phyloP scores from a whole-genome alignment of 2,329 filamentous ascomycete genomes.

The Chrysoporthe austroafricana region DNA sequence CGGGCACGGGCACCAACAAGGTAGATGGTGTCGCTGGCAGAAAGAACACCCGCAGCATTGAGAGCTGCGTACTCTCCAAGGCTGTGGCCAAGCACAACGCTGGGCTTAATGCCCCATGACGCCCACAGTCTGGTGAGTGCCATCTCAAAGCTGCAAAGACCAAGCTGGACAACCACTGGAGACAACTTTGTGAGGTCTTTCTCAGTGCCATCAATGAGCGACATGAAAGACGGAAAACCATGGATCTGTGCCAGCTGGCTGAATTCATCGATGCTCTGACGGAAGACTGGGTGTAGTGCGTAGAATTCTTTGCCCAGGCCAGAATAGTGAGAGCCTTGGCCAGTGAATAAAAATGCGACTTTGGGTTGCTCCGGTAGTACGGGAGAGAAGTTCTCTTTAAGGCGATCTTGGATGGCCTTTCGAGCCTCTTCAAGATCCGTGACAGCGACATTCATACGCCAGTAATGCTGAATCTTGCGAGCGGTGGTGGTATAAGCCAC shows the following conservation, averaged over 20 bases:
- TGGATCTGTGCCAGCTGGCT: conserved; percentile 54
- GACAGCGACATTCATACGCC: conserved; percentile 55
- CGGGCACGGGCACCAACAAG: conserved; percentile 71
- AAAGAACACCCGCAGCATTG: conserved; percentile 71
- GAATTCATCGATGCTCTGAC: conserved; percentile 59
- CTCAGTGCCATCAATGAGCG: conserved; percentile 52
- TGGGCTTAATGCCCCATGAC: conserved; percentile 58
- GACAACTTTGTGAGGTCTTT: conserved; percentile 49
- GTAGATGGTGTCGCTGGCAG: conserved; percentile 71
- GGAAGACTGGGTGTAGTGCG: conserved; percentile 51
- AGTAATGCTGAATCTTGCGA: conserved; percentile 63
- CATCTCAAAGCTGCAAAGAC: conserved; percentile 59
- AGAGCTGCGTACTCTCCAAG: conserved; percentile 73
- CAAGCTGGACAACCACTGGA: conserved; percentile 58
- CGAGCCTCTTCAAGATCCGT: conserved; percentile 47
- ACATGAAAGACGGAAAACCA: conserved; percentile 60
- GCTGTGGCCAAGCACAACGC: conserved; percentile 57
- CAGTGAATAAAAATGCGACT: conserved; percentile 59
- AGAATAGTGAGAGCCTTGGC: conserved; percentile 60
- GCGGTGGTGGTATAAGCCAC: conserved; percentile 72
- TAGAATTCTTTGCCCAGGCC: conserved; percentile 57
- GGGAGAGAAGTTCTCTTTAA: conserved; percentile 48
- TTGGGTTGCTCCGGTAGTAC: conserved; percentile 49
- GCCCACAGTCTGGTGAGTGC: conserved; percentile 59
- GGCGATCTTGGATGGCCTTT: conserved; percentile 45